phyloP scores from a whole-genome alignment of 768 basidiomycete species.

The Sarcomyxa edulis region DNA sequence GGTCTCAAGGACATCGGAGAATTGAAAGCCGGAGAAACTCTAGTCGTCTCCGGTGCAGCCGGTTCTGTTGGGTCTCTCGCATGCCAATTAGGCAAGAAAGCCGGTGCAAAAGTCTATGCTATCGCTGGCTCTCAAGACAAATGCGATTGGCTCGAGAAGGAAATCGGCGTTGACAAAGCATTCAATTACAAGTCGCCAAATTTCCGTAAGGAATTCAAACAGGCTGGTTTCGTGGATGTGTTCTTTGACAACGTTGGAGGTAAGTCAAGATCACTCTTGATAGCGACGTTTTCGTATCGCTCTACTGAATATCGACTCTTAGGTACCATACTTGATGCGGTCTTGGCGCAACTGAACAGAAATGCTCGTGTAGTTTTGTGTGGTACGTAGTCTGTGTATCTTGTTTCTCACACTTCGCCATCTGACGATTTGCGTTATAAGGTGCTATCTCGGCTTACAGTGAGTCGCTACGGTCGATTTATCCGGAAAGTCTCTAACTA shows the following conservation, averaged over 20 bases:
- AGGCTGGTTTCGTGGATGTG: conserved; percentile 75
- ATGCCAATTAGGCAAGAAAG: conserved; percentile 78
- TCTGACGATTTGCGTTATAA: conserved; percentile 17
- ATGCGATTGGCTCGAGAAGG: conserved; percentile 78
- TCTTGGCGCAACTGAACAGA: conserved; percentile 68
- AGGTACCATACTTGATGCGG: conserved; percentile 79
- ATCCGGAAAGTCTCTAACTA: too few relatives aligned
- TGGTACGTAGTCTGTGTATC: conserved; percentile 44
- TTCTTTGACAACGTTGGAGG: conserved; percentile 83
- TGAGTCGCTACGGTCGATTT: too few relatives aligned
- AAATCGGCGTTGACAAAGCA: conserved; percentile 77
- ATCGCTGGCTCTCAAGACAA: conserved; percentile 86
- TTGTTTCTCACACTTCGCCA: conserved; percentile 5
- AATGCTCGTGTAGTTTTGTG: conserved; percentile 77
- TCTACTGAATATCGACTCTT: conserved; percentile 19
- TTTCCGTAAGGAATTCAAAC: conserved; percentile 70
- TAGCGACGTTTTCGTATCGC: not conserved
- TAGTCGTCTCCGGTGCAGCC: conserved; percentile 87
- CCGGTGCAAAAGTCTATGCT: conserved; percentile 79
- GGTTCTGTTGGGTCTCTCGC: conserved; percentile 83
- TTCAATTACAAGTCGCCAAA: conserved; percentile 83
- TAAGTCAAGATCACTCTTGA: conserved; percentile 8
- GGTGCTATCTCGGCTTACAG: conserved; percentile 86
- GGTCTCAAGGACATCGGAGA: conserved; percentile 79
- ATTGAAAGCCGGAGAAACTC: conserved; percentile 77